Evolutionary conservation across 176 grass and related monocot species (phyloP).

Genomic region (Avena insularis): DNA sequence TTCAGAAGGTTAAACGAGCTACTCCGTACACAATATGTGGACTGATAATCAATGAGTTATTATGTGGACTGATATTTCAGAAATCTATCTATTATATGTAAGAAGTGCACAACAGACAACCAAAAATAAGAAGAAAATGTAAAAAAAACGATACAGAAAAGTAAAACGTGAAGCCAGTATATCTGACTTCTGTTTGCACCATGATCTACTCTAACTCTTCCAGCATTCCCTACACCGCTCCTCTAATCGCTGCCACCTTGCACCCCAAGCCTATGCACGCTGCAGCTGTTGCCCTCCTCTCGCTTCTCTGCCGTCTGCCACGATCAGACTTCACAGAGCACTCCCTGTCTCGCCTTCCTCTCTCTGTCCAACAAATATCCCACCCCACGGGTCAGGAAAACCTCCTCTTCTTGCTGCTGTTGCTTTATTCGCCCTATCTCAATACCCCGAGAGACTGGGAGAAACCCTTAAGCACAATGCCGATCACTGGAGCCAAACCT

Average conservation of each 20-base stretch:
- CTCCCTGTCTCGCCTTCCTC: neutral
- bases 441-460: no score
- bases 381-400: neutral
- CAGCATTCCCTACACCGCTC: neutral
- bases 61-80: neutral
- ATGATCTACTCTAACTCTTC: neutral
- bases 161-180: neutral
- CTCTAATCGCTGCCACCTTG: neutral
- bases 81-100: conserved; percentile 10
- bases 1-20: conserved; percentile 25
- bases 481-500: neutral
- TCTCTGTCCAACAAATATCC: neutral
- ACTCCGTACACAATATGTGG: neutral
- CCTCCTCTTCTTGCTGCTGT: neutral
- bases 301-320: neutral
- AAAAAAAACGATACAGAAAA: neutral
- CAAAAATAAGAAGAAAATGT: neutral
- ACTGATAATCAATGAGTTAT: neutral
- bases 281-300: neutral
- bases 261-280: neutral
- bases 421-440: neutral
- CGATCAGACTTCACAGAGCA: neutral
- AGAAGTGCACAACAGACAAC: neutral
- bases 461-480: no score
- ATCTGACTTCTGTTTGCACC: neutral